Percentiles rank a stretch among this genome's conserved stretches.
phyloP scores from a whole-genome alignment of 768 basidiomycete species.

The Tricholoma terreum region DNA sequence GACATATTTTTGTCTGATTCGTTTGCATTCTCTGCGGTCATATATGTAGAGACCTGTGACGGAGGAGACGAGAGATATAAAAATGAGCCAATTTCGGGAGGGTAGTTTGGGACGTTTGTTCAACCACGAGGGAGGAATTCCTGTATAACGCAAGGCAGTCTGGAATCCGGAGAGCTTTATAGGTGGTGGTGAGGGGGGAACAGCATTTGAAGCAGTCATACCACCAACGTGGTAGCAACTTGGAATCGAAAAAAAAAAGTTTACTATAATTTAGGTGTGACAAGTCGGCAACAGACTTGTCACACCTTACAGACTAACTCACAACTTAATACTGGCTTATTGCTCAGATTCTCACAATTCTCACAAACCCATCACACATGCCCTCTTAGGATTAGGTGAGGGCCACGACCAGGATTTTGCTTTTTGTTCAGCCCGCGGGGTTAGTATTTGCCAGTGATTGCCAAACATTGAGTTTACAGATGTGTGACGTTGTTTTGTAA shows the following conservation, averaged over 20 bases:
- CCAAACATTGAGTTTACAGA: too few species aligned
- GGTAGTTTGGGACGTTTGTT: constrained; percentile 84
- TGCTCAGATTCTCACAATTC: too few species aligned
- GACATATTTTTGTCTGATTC: constrained; percentile 74
- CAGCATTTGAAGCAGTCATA: constrained; percentile 23
- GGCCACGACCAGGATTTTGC: too few species aligned
- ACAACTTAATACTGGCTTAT: too few species aligned
- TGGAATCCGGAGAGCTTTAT: constrained; percentile 49
- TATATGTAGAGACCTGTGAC: constrained; percentile 75
- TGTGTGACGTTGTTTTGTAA: too few species aligned
- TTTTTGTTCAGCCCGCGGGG: too few species aligned
- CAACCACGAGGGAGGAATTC: constrained; percentile 73
- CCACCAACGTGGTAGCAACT: constrained; percentile 9
- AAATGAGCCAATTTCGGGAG: constrained; percentile 93
- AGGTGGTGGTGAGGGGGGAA: constrained; percentile 15
- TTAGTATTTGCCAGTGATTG: too few species aligned
- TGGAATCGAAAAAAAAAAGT: too few species aligned
- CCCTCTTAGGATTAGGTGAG: too few species aligned
- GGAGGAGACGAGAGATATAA: constrained; percentile 73
- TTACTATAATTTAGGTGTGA: too few species aligned
- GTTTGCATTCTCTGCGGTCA: constrained; percentile 79
- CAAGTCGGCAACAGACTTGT: neutral
- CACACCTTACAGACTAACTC: neutral
- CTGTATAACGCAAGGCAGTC: constrained; percentile 64
- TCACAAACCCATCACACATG: too few species aligned